Evolutionary conservation across 139 green algal species (phyloP), one percentile per base, ranked within the genome.

Genomic region (Astrephomene gubernaculifera): DNA sequence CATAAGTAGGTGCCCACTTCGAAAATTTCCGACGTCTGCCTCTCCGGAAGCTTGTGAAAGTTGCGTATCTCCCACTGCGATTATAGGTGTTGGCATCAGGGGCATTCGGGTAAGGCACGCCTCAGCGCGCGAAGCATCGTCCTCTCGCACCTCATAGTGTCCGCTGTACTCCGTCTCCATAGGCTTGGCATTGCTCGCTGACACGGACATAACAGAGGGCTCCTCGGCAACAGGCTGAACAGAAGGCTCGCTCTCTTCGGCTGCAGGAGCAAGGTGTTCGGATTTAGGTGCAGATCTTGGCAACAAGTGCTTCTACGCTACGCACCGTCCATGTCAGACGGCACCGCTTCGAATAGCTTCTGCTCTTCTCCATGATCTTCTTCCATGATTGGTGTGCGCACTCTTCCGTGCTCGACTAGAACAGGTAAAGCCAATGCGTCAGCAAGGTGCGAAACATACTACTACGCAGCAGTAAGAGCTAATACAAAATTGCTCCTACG

Each of bases 1-100:
- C 95, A 98, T 27, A 90, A 82, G 86, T 95, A 95, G 0, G 93
- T 96, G 24, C 93, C 95, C 64, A 95, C 87, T 31, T 96, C 92
- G 81, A 98, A 98, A 0, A 81, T 88, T 0, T 93, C 74, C 0
- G 95, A 97, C 24, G 82, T 53, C 74, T 93, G 95, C 7, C 87
- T 71, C 4, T 91, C 78, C 39, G 43, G 57, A 33, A 86, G 75
- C 35, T 91, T 81, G 1, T 43, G 22, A 29, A 88, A 93, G 68
- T 92, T 90, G 2, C 81, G 33, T 4, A 95, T 80, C 53, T 73
- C 57, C 90, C 90, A 93, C 92, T 95, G 90, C 75, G 53, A n/a
- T 29, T 2, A 72, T 60, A 72, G 65, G 65, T 33, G 35, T 45
- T 72, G 17, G 12, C 65, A 35, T 45, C 36, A 17, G 65, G 25